Conservation (phyloP, 2,329 filamentous ascomycete species). For the Davidsoniella eucalypti region DNA sequence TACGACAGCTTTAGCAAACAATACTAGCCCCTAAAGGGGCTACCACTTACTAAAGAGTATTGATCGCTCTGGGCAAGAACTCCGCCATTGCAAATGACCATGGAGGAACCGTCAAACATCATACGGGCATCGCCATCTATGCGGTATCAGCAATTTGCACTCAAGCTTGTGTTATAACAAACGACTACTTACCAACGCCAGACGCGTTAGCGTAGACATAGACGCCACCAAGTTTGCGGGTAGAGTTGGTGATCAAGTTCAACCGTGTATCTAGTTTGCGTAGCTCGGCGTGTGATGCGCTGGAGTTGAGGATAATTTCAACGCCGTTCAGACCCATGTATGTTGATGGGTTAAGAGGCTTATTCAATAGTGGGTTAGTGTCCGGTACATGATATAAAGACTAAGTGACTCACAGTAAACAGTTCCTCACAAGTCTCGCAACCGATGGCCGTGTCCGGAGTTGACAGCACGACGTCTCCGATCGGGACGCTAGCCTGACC, state of each 20-base stretch:
- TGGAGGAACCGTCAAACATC: slow-evolving; percentile 25
- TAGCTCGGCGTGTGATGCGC: slow-evolving; percentile 29
- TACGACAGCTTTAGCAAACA: background rate
- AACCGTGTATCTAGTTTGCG: slow-evolving; percentile 49
- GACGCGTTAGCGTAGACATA: slow-evolving; percentile 29
- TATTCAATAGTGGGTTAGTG: background rate
- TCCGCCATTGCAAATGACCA: slow-evolving; percentile 35
- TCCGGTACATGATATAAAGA: background rate
- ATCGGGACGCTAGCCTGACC: slow-evolving; percentile 23
- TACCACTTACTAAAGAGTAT: slow-evolving; percentile 35
- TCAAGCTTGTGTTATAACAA: background rate
- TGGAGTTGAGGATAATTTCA: slow-evolving; percentile 19
- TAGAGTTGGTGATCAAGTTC: slow-evolving; percentile 49
- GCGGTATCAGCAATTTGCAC: slow-evolving; percentile 1
- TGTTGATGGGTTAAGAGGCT: slow-evolving; percentile 28
- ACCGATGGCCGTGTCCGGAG: slow-evolving; percentile 23
- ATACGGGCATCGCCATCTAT: slow-evolving; percentile 18
- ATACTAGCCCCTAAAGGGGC: slow-evolving; percentile 19
- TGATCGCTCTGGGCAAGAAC: slow-evolving; percentile 47
- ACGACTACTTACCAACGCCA: slow-evolving; percentile 13
- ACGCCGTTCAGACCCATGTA: slow-evolving; percentile 50
- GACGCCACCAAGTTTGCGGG: slow-evolving; percentile 41
- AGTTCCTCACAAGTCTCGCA: slow-evolving; percentile 27
- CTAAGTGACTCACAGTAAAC: slow-evolving; percentile 14
- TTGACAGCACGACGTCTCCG: slow-evolving; percentile 25